phyloP scores from a whole-genome alignment of 2,329 filamentous ascomycete species.

The Aspergillus arachidicola region DNA sequence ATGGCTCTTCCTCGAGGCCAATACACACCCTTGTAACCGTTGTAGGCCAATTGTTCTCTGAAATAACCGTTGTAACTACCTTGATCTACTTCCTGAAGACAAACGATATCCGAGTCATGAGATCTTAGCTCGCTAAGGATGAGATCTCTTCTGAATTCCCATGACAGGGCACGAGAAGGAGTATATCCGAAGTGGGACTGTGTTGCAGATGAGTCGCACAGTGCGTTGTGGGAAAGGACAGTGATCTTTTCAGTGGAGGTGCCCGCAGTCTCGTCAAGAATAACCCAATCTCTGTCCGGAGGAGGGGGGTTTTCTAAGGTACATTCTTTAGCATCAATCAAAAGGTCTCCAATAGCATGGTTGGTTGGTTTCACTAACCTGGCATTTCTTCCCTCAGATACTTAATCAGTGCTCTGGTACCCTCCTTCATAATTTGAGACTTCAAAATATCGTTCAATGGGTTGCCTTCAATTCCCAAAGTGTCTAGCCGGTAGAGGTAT shows the following conservation, averaged over 20 bases:
- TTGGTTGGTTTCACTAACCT: slow-evolving; percentile 59
- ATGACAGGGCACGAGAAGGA: slow-evolving; percentile 75
- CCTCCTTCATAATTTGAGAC: slow-evolving; percentile 80
- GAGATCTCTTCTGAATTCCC: slow-evolving; percentile 81
- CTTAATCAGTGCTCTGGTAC: slow-evolving; percentile 81
- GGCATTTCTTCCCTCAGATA: slow-evolving; percentile 82
- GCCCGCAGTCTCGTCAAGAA: slow-evolving; percentile 62
- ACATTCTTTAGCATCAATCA: neutral
- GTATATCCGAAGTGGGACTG: slow-evolving; percentile 86
- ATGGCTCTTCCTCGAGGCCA: slow-evolving; percentile 87
- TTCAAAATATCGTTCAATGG: slow-evolving; percentile 76
- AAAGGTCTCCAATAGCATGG: neutral
- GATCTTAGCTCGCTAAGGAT: slow-evolving; percentile 81
- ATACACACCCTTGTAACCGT: slow-evolving; percentile 92
- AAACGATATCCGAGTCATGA: slow-evolving; percentile 84
- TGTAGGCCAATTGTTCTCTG: slow-evolving; percentile 78
- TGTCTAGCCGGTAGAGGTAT: slow-evolving; percentile 82
- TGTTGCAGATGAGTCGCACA: slow-evolving; percentile 92
- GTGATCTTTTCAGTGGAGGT: slow-evolving; percentile 67
- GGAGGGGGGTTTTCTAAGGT: slow-evolving; percentile 73
- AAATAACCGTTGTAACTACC: slow-evolving; percentile 93
- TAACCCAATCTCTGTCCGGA: slow-evolving; percentile 72
- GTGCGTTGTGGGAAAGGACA: slow-evolving; percentile 90
- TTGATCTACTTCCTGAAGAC: slow-evolving; percentile 89
- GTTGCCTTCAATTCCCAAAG: slow-evolving; percentile 91